Evolutionary conservation across 306 rosid species (phyloP).

Genomic region (Trichosanthes cucumerina): DNA sequence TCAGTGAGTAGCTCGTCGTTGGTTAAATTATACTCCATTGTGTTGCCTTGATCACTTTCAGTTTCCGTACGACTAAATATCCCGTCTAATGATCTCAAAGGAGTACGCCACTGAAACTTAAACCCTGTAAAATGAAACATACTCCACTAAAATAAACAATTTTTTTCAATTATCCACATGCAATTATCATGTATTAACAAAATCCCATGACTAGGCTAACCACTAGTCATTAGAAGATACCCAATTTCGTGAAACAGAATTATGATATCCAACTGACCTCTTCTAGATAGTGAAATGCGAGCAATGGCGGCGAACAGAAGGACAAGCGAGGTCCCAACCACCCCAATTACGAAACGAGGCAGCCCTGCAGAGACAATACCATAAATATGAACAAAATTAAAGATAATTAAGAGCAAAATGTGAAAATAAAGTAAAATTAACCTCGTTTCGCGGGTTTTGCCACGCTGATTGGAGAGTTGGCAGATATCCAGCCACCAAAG

Average conservation of each 20-base stretch:
- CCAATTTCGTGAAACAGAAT: not conserved
- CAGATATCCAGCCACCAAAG: slow-evolving; percentile 55
- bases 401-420: not conserved
- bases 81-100: slow-evolving; percentile 35
- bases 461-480: slow-evolving; percentile 23
- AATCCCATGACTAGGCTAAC: not conserved
- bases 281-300: slow-evolving; percentile 34
- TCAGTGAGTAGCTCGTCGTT: slow-evolving; percentile 22
- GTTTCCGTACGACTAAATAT: slow-evolving; percentile 19
- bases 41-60: slow-evolving; percentile 4
- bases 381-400: not conserved
- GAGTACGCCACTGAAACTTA: slow-evolving; percentile 33
- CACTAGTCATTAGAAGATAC: not conserved
- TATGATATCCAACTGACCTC: slow-evolving; percentile 30
- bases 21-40: slow-evolving; percentile 16
- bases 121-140: slow-evolving; percentile 31
- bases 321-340: slow-evolving; percentile 49
- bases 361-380: slow-evolving; percentile 25
- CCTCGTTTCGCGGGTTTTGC: slow-evolving; percentile 21
- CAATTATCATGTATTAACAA: not conserved
- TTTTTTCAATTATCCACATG: not conserved
- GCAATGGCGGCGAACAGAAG: slow-evolving; percentile 42
- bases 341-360: slow-evolving; percentile 28
- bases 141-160: not conserved
- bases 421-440: not conserved